These are phyloP conservation scores for Nannochloropsis granulata DNA, from an alignment of 108 stramenopile species.

Conservation along the genomic window DNA sequence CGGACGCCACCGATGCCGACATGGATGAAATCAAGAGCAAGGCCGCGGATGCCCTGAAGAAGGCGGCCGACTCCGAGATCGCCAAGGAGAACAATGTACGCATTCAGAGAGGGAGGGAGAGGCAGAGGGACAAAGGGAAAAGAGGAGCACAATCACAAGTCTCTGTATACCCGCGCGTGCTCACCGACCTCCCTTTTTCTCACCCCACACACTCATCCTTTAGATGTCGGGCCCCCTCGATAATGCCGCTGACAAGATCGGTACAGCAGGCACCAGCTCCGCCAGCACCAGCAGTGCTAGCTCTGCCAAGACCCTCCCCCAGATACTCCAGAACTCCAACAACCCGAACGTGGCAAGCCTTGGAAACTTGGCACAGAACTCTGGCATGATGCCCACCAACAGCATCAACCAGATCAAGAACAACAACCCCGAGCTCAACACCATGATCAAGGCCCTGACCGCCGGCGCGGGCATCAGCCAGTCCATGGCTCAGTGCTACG, in stretches of 20 bases:
- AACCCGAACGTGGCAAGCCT: not conserved
- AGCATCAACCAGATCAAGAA: not conserved
- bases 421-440: not conserved
- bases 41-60: not conserved
- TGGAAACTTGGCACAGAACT: not conserved
- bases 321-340: not conserved
- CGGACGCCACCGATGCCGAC: not conserved
- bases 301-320: too few relatives aligned
- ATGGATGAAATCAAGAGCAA: not conserved
- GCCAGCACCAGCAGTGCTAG: too few relatives aligned
- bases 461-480: not conserved
- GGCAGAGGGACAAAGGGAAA: not conserved
- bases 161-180: too few relatives aligned
- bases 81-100: not conserved
- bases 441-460: not conserved
- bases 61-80: not conserved
- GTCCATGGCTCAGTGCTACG: not conserved
- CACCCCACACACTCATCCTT: too few relatives aligned
- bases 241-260: too few relatives aligned
- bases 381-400: not conserved
- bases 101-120: not conserved
- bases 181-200: too few relatives aligned
- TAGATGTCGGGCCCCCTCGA: too few relatives aligned
- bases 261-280: too few relatives aligned
- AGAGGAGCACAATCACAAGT: not conserved